A percentile compares a stretch with the other conserved stretches of the same genome.
phyloP scores from a whole-genome alignment of 148 eudicot species.

The Persicaria maculosa region DNA sequence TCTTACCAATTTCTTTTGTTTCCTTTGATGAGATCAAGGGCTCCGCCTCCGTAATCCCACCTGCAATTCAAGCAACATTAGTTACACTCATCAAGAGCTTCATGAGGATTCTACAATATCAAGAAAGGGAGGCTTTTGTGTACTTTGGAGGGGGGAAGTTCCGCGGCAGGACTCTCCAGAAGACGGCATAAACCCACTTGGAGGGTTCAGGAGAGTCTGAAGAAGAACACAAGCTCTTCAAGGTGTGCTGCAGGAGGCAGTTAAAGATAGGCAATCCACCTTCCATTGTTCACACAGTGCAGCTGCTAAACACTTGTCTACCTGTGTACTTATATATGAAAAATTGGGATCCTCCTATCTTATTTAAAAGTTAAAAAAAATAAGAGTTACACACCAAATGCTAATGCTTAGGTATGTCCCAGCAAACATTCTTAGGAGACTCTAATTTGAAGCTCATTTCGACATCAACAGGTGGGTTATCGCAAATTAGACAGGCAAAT shows the following conservation, averaged over 20 bases:
- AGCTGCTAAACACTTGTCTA: background rate
- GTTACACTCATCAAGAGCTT: background rate
- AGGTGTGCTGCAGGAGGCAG: constrained; percentile 78
- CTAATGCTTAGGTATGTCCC: background rate
- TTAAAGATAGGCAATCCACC: constrained; percentile 2
- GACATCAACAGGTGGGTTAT: background rate
- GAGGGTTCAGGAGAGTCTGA: constrained; percentile 37
- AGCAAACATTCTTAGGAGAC: background rate
- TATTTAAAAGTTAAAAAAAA: background rate
- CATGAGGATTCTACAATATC: background rate
- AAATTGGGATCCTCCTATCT: background rate
- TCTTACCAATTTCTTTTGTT: constrained; percentile 86
- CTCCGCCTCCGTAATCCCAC: constrained; percentile 97
- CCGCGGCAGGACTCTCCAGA: constrained; percentile 95
- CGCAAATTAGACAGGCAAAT: background rate
- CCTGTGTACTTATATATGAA: background rate
- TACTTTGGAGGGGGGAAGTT: constrained; percentile 98
- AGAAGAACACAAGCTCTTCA: constrained; percentile 80
- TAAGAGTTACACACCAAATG: background rate
- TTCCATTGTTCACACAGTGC: constrained; percentile 1
- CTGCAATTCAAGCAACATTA: constrained; percentile 21
- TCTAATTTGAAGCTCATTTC: background rate
- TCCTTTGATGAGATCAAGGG: constrained; percentile 91
- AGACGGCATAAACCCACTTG: constrained; percentile 98
- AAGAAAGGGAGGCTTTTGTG: background rate